Base-by-base conservation (phyloP, 768 basidiomycete species). In the Serendipita vermifera region DNA sequence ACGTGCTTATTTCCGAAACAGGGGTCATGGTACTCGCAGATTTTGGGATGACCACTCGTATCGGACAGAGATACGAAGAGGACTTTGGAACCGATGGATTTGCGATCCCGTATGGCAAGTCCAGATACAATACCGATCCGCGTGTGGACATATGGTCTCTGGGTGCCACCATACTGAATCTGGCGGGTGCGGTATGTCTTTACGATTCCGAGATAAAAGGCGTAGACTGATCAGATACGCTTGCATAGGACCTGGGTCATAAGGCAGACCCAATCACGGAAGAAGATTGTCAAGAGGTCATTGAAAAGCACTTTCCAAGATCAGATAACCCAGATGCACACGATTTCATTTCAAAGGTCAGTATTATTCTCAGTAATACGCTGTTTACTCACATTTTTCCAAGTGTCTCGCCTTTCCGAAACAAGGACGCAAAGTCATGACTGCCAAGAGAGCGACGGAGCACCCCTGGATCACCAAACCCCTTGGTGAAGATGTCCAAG, bases 281-380 rank as follows among this genome's bases (percentile, higher is more conserved):
- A 51, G 46, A 7, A 22, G 9, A 51, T 4, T 31, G 22, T 15
- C 7, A 20, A 26, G 24, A 29, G 15, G 22, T 51, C 5, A 29
- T 51, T 7, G 46, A 7, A 20, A 29, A 26, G 29, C 24, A 22
- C 22, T 51, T 51, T 26, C 46, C 46, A 9, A 22, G 17, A n/a
- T 9, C 17, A 41, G 15, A 5, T 7, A 22, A 51, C 9, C 24
- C 46, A 5, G 27, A 51, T 20, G 46, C 46, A 26, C 29, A 9
- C 46, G 46, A 51, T 51, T 51, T 51, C 29, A 31, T 51, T 22
- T 31, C n/a, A 11, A 51, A 51, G 17, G 46, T 51, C 9, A 5
- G 46, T 51, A 11, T 7, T 26, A 20, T n/a, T 6, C 15, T 9
- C 15, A 20, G 6, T 5, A 6, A 9, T 6, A 7, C 7, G 39